Evolutionary conservation across 176 grass and related monocot genomes (phyloP).

Genomic region (Musa schizocarpa): DNA sequence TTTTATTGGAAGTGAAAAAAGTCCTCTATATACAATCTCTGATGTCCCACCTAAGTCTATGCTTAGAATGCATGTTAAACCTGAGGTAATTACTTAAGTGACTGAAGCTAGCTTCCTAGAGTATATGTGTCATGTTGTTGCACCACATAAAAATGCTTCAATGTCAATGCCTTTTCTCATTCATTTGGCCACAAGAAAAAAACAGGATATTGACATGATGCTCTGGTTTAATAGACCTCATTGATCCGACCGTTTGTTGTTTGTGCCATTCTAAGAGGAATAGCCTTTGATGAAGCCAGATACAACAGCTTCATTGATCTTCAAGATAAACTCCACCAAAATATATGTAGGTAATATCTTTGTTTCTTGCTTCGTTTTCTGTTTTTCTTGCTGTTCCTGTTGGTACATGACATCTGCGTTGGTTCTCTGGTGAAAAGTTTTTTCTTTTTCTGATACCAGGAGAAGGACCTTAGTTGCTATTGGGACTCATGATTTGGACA

Average conservation of each 20-base stretch:
- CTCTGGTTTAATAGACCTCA: slow-evolving; percentile 45
- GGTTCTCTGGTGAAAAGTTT: background rate
- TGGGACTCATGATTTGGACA: slow-evolving; percentile 95
- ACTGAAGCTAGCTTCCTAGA: background rate
- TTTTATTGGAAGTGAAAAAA: slow-evolving; percentile 56
- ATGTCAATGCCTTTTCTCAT: background rate
- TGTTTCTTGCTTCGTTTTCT: slow-evolving; percentile 1
- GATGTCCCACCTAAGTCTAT: slow-evolving; percentile 38
- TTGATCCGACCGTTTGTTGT: slow-evolving; percentile 81
- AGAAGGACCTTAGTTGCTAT: slow-evolving; percentile 94
- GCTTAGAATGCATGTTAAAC: slow-evolving; percentile 67
- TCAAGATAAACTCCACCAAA: slow-evolving; percentile 98
- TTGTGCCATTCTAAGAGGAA: slow-evolving; percentile 79
- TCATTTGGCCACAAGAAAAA: background rate
- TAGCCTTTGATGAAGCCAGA: slow-evolving; percentile 82
- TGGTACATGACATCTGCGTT: slow-evolving; percentile 11
- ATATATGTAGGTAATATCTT: slow-evolving; percentile 78
- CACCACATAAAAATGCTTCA: no score
- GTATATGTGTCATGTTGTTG: no score
- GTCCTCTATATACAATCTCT: slow-evolving; percentile 47
- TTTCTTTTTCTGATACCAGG: slow-evolving; percentile 30
- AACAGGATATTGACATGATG: slow-evolving; percentile 1
- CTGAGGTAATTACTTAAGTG: slow-evolving; percentile 39
- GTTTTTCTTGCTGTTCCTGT: slow-evolving; percentile 4
- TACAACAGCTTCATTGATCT: slow-evolving; percentile 98